phyloP scores from a whole-genome alignment of 306 rosid species.

The Comarum palustre region DNA sequence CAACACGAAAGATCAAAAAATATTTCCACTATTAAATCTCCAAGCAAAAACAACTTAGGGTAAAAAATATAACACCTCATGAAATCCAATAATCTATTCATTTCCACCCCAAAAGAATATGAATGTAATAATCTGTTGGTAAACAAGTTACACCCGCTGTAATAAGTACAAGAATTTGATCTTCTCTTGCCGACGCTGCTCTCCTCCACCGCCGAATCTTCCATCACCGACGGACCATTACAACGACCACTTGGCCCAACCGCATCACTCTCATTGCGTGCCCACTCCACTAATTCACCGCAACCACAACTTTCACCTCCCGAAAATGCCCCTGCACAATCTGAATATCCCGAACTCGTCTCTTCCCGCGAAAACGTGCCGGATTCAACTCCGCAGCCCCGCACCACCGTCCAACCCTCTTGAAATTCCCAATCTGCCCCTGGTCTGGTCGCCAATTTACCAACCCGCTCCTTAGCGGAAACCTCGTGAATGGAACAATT shows the following conservation, averaged over 20 bases:
- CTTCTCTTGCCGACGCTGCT: constrained; percentile 5
- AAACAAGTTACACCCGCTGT: constrained; percentile 22
- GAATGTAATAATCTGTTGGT: neutral
- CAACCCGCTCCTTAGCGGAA: constrained; percentile 35
- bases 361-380: constrained; percentile 16
- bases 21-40: neutral
- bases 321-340: constrained; percentile 17
- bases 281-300: constrained; percentile 21
- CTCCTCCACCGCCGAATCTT: constrained; percentile 6
- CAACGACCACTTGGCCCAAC: constrained; percentile 38
- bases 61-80: constrained; percentile 4
- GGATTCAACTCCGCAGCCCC: constrained; percentile 16
- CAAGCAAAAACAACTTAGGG: neutral
- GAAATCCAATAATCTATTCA: constrained; percentile 8
- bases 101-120: constrained; percentile 5
- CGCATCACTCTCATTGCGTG: constrained; percentile 1
- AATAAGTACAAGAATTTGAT: constrained; percentile 8
- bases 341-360: constrained; percentile 35
- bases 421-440: constrained; percentile 68
- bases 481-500: neutral
- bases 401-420: constrained; percentile 61
- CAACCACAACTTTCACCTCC: constrained; percentile 25
- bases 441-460: constrained; percentile 42
- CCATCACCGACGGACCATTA: constrained; percentile 19
- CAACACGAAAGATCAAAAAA: neutral